Evolutionary conservation across 345 rosid genomes (phyloP).

Genomic region (Firmiana major): DNA sequence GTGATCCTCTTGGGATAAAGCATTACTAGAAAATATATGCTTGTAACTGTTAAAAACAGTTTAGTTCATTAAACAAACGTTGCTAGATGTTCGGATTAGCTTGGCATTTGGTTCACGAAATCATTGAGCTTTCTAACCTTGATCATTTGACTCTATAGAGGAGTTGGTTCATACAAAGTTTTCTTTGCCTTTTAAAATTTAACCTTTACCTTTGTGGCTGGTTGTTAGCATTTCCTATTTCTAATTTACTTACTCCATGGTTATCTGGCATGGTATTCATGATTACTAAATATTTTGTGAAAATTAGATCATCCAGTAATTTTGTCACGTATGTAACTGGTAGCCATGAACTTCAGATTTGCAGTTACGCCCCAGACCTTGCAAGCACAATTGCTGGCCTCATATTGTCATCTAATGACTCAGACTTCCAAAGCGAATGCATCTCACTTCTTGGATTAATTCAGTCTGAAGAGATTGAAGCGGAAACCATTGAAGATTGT

Average conservation of each 20-base stretch:
- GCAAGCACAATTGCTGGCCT: conserved; percentile 80
- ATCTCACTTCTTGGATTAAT: conserved; percentile 60
- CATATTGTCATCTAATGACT: conserved; percentile 61
- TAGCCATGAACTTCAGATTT: conserved; percentile 41
- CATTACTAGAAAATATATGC: background rate
- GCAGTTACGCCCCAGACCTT: conserved; percentile 82
- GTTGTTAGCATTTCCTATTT: too few relatives aligned
- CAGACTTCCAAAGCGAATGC: conserved; percentile 73
- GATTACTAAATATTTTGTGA: background rate
- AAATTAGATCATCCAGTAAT: background rate
- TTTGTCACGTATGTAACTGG: background rate
- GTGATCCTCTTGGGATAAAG: background rate
- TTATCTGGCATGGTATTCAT: background rate
- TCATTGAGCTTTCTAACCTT: background rate
- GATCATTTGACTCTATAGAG: too few relatives aligned
- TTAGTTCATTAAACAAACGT: background rate
- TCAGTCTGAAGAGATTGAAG: conserved; percentile 33
- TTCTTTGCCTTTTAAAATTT: too few relatives aligned
- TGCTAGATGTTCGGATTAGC: background rate
- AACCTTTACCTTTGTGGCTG: too few relatives aligned
- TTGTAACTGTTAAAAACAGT: background rate
- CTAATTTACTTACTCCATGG: background rate
- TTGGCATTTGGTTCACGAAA: background rate
- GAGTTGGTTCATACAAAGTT: too few relatives aligned
- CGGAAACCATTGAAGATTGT: conserved; percentile 46